Percentiles rank a stretch among this genome's conserved stretches.
These are phyloP conservation scores for Lolium rigidum DNA, from an alignment of 176 grass and related monocot species.

Conservation along the genomic window DNA sequence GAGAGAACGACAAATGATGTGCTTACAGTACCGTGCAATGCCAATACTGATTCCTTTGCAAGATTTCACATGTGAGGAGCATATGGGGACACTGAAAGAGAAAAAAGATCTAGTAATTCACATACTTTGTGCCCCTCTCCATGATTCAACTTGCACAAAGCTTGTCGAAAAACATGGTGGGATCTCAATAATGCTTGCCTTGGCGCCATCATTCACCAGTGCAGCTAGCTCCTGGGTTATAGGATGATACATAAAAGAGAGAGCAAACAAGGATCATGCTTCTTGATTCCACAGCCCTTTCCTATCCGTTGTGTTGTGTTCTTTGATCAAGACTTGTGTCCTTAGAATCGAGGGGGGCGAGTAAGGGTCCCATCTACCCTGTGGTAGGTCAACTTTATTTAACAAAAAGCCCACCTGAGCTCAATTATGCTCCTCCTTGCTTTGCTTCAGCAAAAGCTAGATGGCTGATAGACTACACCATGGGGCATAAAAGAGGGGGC, in stretches of 20 bases:
- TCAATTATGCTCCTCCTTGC: slow-evolving; percentile 37
- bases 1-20: slow-evolving; percentile 28
- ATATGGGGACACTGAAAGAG: slow-evolving; percentile 41
- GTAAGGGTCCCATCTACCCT: slow-evolving; percentile 11
- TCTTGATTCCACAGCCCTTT: slow-evolving; percentile 34
- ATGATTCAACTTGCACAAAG: slow-evolving; percentile 52
- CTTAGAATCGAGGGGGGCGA: slow-evolving; percentile 1
- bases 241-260: slow-evolving; percentile 31
- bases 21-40: background rate
- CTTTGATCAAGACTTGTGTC: slow-evolving; percentile 22
- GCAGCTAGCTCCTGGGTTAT: slow-evolving; percentile 35
- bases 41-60: slow-evolving; percentile 25
- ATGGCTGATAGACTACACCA: slow-evolving; percentile 17
- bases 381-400: slow-evolving; percentile 30
- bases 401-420: slow-evolving; percentile 43
- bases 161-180: slow-evolving; percentile 40
- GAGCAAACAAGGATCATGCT: slow-evolving; percentile 37
- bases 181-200: slow-evolving; percentile 48
- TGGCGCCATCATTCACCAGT: slow-evolving; percentile 36
- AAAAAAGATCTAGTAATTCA: slow-evolving; percentile 43
- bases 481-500: slow-evolving; percentile 6
- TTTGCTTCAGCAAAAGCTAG: slow-evolving; percentile 39
- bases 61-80: slow-evolving; percentile 28
- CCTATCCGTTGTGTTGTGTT: slow-evolving; percentile 26
- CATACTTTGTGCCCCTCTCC: slow-evolving; percentile 47